Conservation (phyloP, 768 basidiomycete genomes). For the Tulasnella sp. region DNA sequence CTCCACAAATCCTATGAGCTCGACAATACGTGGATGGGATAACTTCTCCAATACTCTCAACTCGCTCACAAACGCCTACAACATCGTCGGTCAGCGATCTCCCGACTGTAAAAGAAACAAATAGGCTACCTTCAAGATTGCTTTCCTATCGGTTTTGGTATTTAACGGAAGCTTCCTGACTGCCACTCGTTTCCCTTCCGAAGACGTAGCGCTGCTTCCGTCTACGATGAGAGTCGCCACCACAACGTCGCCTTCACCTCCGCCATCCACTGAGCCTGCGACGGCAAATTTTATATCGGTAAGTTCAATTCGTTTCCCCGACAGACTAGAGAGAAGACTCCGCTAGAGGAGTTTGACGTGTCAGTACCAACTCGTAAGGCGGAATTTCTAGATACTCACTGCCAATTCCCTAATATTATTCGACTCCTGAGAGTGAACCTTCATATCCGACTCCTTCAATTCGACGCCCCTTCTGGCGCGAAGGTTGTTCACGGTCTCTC, state of each 20-base stretch:
- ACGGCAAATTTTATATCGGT: no score
- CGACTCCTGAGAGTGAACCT: no score
- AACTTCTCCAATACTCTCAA: not conserved
- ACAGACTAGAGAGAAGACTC: not conserved
- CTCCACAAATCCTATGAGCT: not conserved
- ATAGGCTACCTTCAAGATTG: not conserved
- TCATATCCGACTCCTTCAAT: no score
- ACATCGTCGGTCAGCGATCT: not conserved
- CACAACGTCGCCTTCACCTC: not conserved
- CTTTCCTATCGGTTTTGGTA: not conserved
- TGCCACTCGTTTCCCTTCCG: not conserved
- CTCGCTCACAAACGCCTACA: not conserved
- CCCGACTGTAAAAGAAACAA: not conserved
- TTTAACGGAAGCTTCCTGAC: not conserved
- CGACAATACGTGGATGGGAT: not conserved
- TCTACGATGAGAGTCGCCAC: not conserved
- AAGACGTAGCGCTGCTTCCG: not conserved
- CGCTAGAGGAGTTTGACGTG: not conserved
- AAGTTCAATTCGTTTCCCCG: not conserved
- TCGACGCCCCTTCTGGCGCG: no score
- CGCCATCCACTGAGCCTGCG: not conserved
- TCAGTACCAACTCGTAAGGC: not conserved
- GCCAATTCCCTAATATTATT: not conserved
- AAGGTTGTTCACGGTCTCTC: no score
- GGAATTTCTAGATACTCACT: not conserved